Evolutionary conservation across 495 filamentous ascomycete species (phyloP).

Genomic region (Ramalina intermedia): DNA sequence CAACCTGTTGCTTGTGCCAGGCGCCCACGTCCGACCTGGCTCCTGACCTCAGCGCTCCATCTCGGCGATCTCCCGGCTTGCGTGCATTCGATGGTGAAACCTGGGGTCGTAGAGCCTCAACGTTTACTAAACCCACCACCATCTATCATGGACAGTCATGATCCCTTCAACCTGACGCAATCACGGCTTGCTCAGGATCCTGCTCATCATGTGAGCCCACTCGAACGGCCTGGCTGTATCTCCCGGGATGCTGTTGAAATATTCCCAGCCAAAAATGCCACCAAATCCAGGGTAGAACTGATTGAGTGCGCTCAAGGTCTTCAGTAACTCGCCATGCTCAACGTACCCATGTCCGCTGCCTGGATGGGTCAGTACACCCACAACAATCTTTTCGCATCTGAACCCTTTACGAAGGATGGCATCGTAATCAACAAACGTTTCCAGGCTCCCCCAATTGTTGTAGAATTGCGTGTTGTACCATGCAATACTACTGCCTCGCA

Average conservation of each 20-base stretch:
- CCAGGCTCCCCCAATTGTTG: conserved; percentile 58
- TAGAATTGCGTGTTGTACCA: conserved; percentile 88
- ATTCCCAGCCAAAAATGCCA: conserved; percentile 81
- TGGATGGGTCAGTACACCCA: conserved; percentile 58
- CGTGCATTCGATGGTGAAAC: background rate
- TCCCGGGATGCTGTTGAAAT: conserved; percentile 42
- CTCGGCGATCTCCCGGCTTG: conserved; percentile 6
- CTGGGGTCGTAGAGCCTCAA: background rate
- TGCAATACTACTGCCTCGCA: conserved; percentile 46
- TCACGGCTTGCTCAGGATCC: conserved; percentile 1
- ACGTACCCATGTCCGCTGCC: conserved; percentile 51
- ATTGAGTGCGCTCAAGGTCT: conserved; percentile 30
- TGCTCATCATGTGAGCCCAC: conserved; percentile 47
- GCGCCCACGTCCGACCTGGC: too few relatives aligned
- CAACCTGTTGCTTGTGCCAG: too few relatives aligned
- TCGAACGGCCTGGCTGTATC: conserved; percentile 46
- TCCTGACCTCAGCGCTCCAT: background rate
- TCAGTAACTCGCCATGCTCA: conserved; percentile 29
- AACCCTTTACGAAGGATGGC: conserved; percentile 48
- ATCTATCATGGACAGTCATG: background rate
- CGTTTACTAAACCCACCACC: background rate
- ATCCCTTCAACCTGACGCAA: background rate
- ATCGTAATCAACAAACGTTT: conserved; percentile 45
- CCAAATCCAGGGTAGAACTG: conserved; percentile 50
- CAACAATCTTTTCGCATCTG: conserved; percentile 49